Base-by-base conservation (phyloP, 306 rosid species). In the Cucumis hystrix region DNA sequence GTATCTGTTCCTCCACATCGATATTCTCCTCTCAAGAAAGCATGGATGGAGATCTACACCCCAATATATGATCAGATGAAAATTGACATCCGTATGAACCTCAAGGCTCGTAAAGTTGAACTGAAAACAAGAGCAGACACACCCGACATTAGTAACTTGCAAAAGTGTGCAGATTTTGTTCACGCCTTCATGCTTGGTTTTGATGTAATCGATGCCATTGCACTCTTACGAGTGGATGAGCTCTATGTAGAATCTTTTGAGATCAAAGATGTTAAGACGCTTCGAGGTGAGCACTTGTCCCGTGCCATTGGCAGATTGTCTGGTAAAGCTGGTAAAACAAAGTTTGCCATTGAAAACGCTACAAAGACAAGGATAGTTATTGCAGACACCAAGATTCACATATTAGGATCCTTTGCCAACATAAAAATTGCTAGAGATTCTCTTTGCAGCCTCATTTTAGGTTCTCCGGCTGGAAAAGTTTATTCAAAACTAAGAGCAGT, bases 181-280 rank as follows among this genome's bases (percentile, higher is more conserved):
- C 98, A 93, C 84, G 96, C 98, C 35, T 93, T 93, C 82, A 93
- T 85, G 93, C 33, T 93, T 63, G 98, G 96, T 7, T 93, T 93
- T 74, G 96, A 93, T 83, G 95, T 89, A 54, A 89, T 93, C 6
- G 98, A 93, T 13, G 96, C 91, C 72, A 72, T 93, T 77, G 95
- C 98, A 0, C 91, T 93, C 79, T 75, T 93, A 76, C 90, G 96
- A 0, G 68, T 93, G 87, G 98, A 93, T 79, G 96, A 93, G 83
- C 96, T 93, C n/a, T 91, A 87, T 79, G 87, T 91, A 11, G 96
- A 93, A 64, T 93, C 98, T 16, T 93, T 93, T 83, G 98, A 93
- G 86, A 89, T 89, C 81, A 93, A 93, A 85, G 98, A 93, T 66
- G 98, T 91, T 15, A 93, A 93, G 77, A 93, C 93, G 7, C 95